These are phyloP conservation scores for Podosphaera xanthii DNA, from an alignment of 2,329 filamentous ascomycete genomes.

Conservation along the genomic window DNA sequence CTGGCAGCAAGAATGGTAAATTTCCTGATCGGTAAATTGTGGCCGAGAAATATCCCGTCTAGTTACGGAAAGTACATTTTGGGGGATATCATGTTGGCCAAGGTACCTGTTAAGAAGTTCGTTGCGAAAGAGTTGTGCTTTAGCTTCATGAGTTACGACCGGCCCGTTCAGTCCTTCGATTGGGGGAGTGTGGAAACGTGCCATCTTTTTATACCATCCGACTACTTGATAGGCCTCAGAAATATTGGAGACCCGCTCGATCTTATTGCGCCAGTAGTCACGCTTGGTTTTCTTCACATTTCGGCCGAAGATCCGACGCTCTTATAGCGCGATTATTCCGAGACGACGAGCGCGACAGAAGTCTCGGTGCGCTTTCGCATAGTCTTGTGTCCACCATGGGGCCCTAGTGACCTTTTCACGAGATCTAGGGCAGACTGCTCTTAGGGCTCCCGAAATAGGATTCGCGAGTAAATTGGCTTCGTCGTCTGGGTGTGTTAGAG, in stretches of 20 bases:
- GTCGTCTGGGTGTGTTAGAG: not conserved
- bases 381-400: not conserved
- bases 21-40: not conserved
- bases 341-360: not conserved
- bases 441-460: not conserved
- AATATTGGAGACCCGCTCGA: too few species aligned
- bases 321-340: not conserved
- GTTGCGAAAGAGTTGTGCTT: not conserved
- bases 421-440: not conserved
- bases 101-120: not conserved
- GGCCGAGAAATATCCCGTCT: not conserved
- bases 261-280: not conserved
- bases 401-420: not conserved
- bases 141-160: not conserved
- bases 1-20: not conserved
- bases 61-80: not conserved
- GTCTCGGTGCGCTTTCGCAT: not conserved
- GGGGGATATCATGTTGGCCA: not conserved
- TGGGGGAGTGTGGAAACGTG: not conserved
- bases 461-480: not conserved
- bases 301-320: not conserved
- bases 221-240: not conserved
- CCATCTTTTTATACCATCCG: not conserved
- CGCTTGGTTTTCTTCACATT: not conserved
- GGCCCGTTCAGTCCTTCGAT: not conserved